Percentiles rank a stretch among this genome's conserved stretches.
phyloP scores from a whole-genome alignment of 1,139 yeast genomes.

The Hansenula sp. region DNA sequence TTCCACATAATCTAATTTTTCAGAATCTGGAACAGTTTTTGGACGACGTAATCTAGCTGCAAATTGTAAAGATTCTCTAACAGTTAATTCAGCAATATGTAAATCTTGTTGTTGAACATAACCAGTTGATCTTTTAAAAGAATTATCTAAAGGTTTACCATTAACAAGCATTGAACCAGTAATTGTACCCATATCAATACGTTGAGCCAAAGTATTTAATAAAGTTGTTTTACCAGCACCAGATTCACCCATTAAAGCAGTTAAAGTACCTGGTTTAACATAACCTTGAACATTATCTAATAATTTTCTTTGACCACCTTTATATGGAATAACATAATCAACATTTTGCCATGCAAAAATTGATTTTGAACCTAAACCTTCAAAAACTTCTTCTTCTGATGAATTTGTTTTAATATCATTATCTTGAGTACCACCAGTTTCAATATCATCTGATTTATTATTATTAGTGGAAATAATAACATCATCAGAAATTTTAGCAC shows the following conservation, averaged over 20 bases:
- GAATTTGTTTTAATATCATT: slow-evolving; percentile 6
- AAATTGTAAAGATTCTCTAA: slow-evolving; percentile 44
- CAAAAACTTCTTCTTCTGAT: slow-evolving; percentile 10
- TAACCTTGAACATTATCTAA: slow-evolving; percentile 51
- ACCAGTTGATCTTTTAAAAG: slow-evolving; percentile 49
- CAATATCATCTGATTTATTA: slow-evolving; percentile 10
- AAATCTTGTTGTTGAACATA: slow-evolving; percentile 57
- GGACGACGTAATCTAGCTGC: slow-evolving; percentile 47
- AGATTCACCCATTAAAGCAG: slow-evolving; percentile 67
- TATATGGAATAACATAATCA: slow-evolving; percentile 32
- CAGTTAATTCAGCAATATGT: slow-evolving; percentile 44
- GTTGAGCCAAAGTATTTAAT: slow-evolving; percentile 52
- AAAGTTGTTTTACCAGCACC: slow-evolving; percentile 73
- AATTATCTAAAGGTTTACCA: slow-evolving; percentile 38
- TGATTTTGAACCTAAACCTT: slow-evolving; percentile 14
- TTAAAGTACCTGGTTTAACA: slow-evolving; percentile 54
- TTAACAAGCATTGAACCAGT: slow-evolving; percentile 55
- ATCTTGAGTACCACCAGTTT: slow-evolving; percentile 4
- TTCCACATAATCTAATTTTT: slow-evolving; percentile 43
- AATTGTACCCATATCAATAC: slow-evolving; percentile 45
- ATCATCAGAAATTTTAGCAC: slow-evolving; percentile 8
- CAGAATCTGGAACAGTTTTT: slow-evolving; percentile 33
- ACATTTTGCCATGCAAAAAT: slow-evolving; percentile 39
- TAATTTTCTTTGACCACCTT: slow-evolving; percentile 32
- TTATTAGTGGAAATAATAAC: neutral